Evolutionary conservation across 1,284 basidiomycete species (phyloP).

Genomic region (Cryptococcus depauperatus): DNA sequence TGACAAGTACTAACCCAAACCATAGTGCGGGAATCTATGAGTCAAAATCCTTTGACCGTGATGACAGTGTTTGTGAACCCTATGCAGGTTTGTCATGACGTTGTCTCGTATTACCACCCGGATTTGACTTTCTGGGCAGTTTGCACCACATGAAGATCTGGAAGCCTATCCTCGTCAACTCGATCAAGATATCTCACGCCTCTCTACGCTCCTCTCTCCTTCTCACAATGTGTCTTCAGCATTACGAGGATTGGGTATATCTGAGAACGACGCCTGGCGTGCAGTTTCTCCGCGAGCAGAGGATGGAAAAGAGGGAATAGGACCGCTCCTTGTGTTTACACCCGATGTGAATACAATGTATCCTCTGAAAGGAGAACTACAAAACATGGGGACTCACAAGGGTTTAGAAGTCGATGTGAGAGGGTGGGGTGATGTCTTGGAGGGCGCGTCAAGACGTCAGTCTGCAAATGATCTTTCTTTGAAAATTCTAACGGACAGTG

Average conservation of each 20-base stretch:
- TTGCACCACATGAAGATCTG: constrained; percentile 91
- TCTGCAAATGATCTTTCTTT: constrained; percentile 1
- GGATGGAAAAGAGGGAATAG: neutral
- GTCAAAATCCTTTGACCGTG: constrained; percentile 75
- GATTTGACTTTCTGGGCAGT: constrained; percentile 49
- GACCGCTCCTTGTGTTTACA: constrained; percentile 64
- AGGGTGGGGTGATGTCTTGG: constrained; percentile 57
- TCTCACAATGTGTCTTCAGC: constrained; percentile 34
- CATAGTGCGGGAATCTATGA: constrained; percentile 56
- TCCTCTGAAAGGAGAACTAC: constrained; percentile 65
- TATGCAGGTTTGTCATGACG: constrained; percentile 56
- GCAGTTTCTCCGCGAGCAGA: neutral
- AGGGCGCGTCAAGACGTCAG: constrained; percentile 44
- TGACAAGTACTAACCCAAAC: neutral
- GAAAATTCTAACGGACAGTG: neutral
- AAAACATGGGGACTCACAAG: constrained; percentile 64
- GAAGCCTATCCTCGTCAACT: constrained; percentile 79
- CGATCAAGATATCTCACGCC: constrained; percentile 48
- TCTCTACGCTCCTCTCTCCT: constrained; percentile 55
- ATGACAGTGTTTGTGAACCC: constrained; percentile 97
- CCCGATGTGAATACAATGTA: constrained; percentile 78
- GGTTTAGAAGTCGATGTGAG: constrained; percentile 89
- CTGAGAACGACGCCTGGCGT: constrained; percentile 25
- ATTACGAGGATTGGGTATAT: constrained; percentile 30
- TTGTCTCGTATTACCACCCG: neutral